These are phyloP conservation scores for Naganishia randhawae DNA, from an alignment of 768 basidiomycete species.

Conservation along the genomic window DNA sequence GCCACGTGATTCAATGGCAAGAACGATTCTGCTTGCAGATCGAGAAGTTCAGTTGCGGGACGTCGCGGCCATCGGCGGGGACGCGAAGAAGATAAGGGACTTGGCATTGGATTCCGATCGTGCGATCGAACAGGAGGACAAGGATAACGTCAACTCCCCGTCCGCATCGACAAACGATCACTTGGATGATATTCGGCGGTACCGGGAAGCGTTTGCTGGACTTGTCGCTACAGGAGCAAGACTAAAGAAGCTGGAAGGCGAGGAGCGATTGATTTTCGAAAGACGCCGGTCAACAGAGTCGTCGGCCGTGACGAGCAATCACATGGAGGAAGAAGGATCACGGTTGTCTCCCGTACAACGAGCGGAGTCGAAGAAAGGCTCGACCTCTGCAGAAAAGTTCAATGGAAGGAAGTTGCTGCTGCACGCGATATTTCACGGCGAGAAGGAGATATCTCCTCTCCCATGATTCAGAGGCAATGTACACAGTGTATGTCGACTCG, in stretches of 20 bases:
- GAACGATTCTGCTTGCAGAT: conserved; percentile 47
- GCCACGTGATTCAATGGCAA: conserved; percentile 40
- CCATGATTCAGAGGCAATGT: not conserved
- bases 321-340: not conserved
- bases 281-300: not conserved
- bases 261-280: conserved; percentile 41
- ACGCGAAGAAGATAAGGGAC: conserved; percentile 33
- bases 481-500: not conserved
- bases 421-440: not conserved
- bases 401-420: not conserved
- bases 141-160: not conserved
- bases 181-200: conserved; percentile 32
- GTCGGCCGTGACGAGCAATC: not conserved
- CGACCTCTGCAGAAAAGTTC: not conserved
- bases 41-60: conserved; percentile 48
- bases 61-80: conserved; percentile 39
- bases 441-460: not conserved
- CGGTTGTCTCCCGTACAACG: not conserved
- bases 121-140: not conserved
- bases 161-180: not conserved
- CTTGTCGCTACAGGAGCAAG: conserved; percentile 42
- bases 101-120: conserved; percentile 37
- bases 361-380: not conserved
- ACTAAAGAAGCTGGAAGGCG: conserved; percentile 44
- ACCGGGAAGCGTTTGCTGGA: conserved; percentile 46